Evolutionary conservation across 2,329 filamentous ascomycete genomes (phyloP).

Genomic region (Byssothecium circinans): DNA sequence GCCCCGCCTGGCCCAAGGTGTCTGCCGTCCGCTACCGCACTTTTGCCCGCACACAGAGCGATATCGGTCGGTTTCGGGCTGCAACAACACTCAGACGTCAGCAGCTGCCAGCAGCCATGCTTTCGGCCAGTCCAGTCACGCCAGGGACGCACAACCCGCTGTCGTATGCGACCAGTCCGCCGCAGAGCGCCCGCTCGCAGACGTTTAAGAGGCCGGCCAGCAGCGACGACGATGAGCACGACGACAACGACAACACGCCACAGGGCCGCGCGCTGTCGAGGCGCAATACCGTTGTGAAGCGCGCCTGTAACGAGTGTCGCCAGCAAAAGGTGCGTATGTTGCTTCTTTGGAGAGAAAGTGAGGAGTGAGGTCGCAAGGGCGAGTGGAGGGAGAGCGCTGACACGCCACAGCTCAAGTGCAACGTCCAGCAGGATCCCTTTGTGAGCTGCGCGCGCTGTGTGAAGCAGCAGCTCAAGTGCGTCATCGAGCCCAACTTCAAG

Average conservation of each 20-base stretch:
- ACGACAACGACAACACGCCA: slow-evolving; percentile 27
- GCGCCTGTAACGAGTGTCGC: slow-evolving; percentile 81
- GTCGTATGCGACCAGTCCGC: slow-evolving; percentile 31
- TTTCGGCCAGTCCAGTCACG: slow-evolving; percentile 37
- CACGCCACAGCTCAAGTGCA: slow-evolving; percentile 69
- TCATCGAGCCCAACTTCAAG: slow-evolving; percentile 87
- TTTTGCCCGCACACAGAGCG: slow-evolving; percentile 1
- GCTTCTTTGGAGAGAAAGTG: too few relatives aligned
- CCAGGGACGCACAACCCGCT: slow-evolving; percentile 29
- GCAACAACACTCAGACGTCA: not conserved
- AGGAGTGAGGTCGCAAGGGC: too few relatives aligned
- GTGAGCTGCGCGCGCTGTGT: slow-evolving; percentile 75
- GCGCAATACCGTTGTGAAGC: slow-evolving; percentile 55
- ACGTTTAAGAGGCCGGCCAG: slow-evolving; percentile 43
- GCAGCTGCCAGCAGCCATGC: slow-evolving; percentile 9
- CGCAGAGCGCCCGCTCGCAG: slow-evolving; percentile 27
- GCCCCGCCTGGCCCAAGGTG: not conserved
- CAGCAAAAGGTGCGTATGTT: slow-evolving; percentile 73
- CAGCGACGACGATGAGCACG: slow-evolving; percentile 40
- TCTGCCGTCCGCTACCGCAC: not conserved
- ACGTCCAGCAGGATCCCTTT: slow-evolving; percentile 80
- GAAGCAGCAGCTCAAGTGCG: slow-evolving; percentile 78
- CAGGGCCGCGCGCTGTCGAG: slow-evolving; percentile 14
- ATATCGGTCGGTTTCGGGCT: slow-evolving; percentile 1
- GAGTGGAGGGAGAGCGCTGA: slow-evolving; percentile 9